Percentiles rank a stretch among this genome's conserved stretches.
These are phyloP conservation scores for Aspergillus quadrilineatus DNA, from an alignment of 2,329 filamentous ascomycete species.

Conservation along the genomic window DNA sequence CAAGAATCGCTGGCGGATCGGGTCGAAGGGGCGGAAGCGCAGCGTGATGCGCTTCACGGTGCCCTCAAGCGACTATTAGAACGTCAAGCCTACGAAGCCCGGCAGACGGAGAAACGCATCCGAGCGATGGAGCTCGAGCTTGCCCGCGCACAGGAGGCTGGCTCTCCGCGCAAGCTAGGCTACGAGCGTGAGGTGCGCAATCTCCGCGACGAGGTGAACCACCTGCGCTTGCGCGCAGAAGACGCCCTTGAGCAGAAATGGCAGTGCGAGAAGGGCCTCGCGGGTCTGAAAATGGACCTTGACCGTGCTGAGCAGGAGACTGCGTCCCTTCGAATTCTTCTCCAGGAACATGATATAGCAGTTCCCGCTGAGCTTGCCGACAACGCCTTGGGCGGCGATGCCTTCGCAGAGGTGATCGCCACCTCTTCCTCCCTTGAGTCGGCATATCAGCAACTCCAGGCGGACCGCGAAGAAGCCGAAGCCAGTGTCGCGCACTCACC, in stretches of 20 bases:
- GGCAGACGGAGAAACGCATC: conserved; percentile 79
- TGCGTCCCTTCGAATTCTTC: conserved; percentile 70
- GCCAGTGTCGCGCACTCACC: conserved; percentile 71
- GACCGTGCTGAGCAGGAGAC: conserved; percentile 95
- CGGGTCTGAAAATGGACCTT: conserved; percentile 90
- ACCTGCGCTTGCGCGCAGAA: conserved; percentile 81
- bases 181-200: conserved; percentile 81
- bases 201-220: conserved; percentile 79
- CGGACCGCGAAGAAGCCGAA: conserved; percentile 63
- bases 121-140: conserved; percentile 74
- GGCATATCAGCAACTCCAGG: conserved; percentile 73
- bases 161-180: conserved; percentile 69
- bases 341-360: conserved; percentile 79
- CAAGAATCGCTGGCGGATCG: conserved; percentile 72
- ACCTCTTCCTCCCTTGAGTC: conserved; percentile 70
- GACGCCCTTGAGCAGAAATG: conserved; percentile 95
- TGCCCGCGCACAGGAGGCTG: conserved; percentile 64
- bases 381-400: conserved; percentile 37
- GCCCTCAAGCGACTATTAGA: conserved; percentile 82
- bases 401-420: conserved; percentile 50
- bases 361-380: conserved; percentile 59
- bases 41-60: conserved; percentile 86
- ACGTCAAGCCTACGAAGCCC: conserved; percentile 79
- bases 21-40: conserved; percentile 88
- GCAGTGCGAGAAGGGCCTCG: conserved; percentile 87